These are phyloP conservation scores for Laetiporus sulphureus DNA, from an alignment of 1,284 basidiomycete species.

Conservation along the genomic window DNA sequence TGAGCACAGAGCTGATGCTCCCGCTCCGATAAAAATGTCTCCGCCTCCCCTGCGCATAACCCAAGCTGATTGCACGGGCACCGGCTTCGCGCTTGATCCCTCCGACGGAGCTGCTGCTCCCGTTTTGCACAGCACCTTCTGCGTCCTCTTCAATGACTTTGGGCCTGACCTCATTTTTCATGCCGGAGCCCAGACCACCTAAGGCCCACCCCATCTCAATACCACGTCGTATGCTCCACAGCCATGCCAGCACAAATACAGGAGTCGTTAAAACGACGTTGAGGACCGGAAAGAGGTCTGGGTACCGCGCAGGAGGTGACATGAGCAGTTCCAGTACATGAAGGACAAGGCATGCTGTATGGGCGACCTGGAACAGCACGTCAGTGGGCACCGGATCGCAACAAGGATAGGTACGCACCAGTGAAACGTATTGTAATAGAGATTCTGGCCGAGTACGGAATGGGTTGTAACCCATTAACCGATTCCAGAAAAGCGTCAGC, in stretches of 20 bases:
- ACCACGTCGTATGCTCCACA: slow-evolving; percentile 72
- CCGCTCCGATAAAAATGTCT: slow-evolving; percentile 6
- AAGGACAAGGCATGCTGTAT: slow-evolving; percentile 47
- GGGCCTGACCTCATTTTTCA: neutral
- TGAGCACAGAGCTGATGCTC: neutral
- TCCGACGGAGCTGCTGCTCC: neutral
- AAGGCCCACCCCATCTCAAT: slow-evolving; percentile 64
- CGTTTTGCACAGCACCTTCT: neutral
- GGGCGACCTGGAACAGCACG: slow-evolving; percentile 41
- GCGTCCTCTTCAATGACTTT: neutral
- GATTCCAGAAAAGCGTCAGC: slow-evolving; percentile 73
- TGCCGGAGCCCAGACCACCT: slow-evolving; percentile 26
- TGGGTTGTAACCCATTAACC: slow-evolving; percentile 71
- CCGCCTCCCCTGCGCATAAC: slow-evolving; percentile 12
- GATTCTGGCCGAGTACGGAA: slow-evolving; percentile 35
- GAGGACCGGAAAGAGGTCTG: slow-evolving; percentile 81
- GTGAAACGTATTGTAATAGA: slow-evolving; percentile 49
- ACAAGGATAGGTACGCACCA: slow-evolving; percentile 37
- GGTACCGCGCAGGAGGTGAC: slow-evolving; percentile 65
- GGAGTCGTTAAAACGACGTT: slow-evolving; percentile 82
- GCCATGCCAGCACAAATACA: slow-evolving; percentile 68
- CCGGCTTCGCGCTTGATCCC: slow-evolving; percentile 4
- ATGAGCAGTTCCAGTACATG: slow-evolving; percentile 63
- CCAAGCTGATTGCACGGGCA: slow-evolving; percentile 14
- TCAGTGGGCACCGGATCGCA: neutral